Percentiles rank a stretch among this genome's conserved stretches.
phyloP scores from a whole-genome alignment of 1,139 yeast species.

The Scheffersomyces segobiensis region DNA sequence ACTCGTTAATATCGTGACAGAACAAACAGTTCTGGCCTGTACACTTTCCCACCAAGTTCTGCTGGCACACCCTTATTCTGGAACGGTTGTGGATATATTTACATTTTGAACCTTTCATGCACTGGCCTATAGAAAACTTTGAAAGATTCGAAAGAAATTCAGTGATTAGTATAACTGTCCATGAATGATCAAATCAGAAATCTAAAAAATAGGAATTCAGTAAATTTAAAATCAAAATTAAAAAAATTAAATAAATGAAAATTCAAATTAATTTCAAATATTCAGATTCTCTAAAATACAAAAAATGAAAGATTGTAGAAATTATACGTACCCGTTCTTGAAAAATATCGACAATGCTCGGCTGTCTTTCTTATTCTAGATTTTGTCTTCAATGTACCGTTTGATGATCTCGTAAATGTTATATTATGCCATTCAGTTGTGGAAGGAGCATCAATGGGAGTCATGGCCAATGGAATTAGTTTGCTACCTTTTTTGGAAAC shows the following conservation, averaged over 20 bases:
- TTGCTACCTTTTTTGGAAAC: conserved; percentile 33
- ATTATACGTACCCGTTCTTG: conserved; percentile 40
- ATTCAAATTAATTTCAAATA: conserved; percentile 1
- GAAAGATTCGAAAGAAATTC: conserved; percentile 21
- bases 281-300: neutral
- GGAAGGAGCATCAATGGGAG: conserved; percentile 5
- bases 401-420: conserved; percentile 17
- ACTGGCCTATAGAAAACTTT: conserved; percentile 39
- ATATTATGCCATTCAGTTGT: conserved; percentile 30
- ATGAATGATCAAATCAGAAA: neutral
- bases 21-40: conserved; percentile 49
- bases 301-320: neutral
- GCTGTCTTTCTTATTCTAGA: conserved; percentile 10
- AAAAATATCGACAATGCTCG: conserved; percentile 40
- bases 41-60: conserved; percentile 50
- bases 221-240: neutral
- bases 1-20: conserved; percentile 59
- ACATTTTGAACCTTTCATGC: conserved; percentile 56
- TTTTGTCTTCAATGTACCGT: conserved; percentile 29
- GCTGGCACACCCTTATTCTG: conserved; percentile 58
- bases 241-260: conserved; percentile 1
- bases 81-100: conserved; percentile 53
- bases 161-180: conserved; percentile 15
- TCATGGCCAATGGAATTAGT: conserved; percentile 30
- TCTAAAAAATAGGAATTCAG: too few species aligned